Evolutionary conservation across 2,329 filamentous ascomycete genomes (phyloP).

Genomic region (Mollisia scopiformis): DNA sequence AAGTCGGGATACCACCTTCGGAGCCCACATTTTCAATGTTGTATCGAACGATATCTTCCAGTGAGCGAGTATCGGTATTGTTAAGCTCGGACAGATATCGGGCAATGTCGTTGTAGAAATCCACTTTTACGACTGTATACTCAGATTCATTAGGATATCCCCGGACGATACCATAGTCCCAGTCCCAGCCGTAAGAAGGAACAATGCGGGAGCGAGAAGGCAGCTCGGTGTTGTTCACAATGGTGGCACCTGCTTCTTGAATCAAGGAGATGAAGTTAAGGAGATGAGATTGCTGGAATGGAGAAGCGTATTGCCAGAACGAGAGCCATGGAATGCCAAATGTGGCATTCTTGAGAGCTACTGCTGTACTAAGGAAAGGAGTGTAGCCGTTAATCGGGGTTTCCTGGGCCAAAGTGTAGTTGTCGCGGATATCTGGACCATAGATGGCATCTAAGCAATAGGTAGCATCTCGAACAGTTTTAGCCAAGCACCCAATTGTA

Average conservation of each 20-base stretch:
- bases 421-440: conserved; percentile 64
- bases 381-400: conserved; percentile 59
- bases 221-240: conserved; percentile 73
- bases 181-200: conserved; percentile 72
- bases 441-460: conserved; percentile 70
- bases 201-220: conserved; percentile 64
- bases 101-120: conserved; percentile 62
- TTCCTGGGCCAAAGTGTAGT: conserved; percentile 63
- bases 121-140: conserved; percentile 72
- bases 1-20: conserved; percentile 66
- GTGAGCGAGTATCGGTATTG: conserved; percentile 53
- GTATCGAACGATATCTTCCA: conserved; percentile 68
- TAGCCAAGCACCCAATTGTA: conserved; percentile 68
- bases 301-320: conserved; percentile 67
- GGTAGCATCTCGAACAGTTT: conserved; percentile 69
- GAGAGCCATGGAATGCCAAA: conserved; percentile 75
- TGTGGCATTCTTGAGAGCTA: conserved; percentile 55
- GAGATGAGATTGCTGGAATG: conserved; percentile 57
- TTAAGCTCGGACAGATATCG: conserved; percentile 54
- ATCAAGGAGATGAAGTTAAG: conserved; percentile 56
- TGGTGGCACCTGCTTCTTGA: conserved; percentile 61
- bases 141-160: conserved; percentile 73
- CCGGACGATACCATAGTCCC: conserved; percentile 66
- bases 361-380: conserved; percentile 48
- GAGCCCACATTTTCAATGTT: conserved; percentile 65